Evolutionary conservation across 257 asterid species (phyloP), one percentile per base, ranked within the genome.

Genomic region (Euphrasia confusa): DNA sequence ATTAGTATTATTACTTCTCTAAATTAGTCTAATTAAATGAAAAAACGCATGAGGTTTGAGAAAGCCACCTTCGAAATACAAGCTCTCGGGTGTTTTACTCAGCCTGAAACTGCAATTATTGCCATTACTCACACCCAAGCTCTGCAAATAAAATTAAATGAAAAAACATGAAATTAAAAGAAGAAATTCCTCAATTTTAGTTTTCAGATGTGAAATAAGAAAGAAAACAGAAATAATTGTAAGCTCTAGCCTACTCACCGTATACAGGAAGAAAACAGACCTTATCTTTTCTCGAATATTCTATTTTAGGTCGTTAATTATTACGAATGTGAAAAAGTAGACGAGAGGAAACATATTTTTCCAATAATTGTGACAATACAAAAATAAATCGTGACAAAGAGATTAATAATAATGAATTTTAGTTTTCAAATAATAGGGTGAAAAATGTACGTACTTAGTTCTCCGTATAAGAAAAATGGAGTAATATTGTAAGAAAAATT

Each of bases 1-100:
- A 21, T 21, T 21, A 21, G 24, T 21, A 0, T 21, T 21, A 1
- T 21, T 21, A 0, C 24, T 21, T 21, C 24, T 21, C 24, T 21
- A 21, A 21, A 21, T 21, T 21, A 21, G 24, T 21, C 24, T 21
- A 21, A 8, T 26, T 33, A 45, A 48, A 70, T 28, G 2, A 12
- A 49, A 7, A 71, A 50, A 48, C 49, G 13, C 9, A 49, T 45
- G 11, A 6, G 13, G 12, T 61, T 56, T 2, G 5, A 55, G 56
- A 69, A 61, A 64, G 66, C 65, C 55, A 87, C 95, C 71, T 80
- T 79, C 60, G 75, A 65, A 54, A 77, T 28, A 61, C 80, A 78
- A 74, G 79, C 76, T 75, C 28, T 73, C 24, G 68, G 83, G 71
- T 54, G 77, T 37, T 59, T 1, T 73, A 39, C 28, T 50, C 55